phyloP scores from a whole-genome alignment of 2,329 filamentous ascomycete genomes.

The Botrytis paeoniae region DNA sequence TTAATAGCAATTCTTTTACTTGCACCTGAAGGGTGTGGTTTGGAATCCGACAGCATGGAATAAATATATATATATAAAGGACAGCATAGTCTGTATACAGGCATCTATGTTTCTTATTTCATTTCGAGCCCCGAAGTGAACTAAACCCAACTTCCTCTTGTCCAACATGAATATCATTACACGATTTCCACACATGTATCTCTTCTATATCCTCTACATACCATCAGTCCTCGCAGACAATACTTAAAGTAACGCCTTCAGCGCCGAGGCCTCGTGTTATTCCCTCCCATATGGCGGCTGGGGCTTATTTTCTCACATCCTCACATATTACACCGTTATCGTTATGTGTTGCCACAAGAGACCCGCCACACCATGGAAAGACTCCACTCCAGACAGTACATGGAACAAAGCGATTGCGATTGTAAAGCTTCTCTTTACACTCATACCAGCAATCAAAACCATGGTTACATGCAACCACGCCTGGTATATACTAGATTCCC shows the following conservation, averaged over 20 bases:
- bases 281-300: not conserved
- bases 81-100: not conserved
- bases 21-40: not conserved
- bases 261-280: not conserved
- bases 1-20: no score
- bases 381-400: not conserved
- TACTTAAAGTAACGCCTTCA: not conserved
- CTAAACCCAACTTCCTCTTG: not conserved
- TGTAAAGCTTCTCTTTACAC: not conserved
- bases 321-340: not conserved
- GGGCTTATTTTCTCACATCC: not conserved
- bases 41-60: not conserved
- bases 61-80: no score
- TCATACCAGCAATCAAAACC: not conserved
- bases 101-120: not conserved
- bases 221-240: not conserved
- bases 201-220: not conserved
- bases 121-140: not conserved
- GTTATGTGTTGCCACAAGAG: not conserved
- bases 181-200: not conserved
- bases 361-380: not conserved
- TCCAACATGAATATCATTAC: not conserved
- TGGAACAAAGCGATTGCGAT: not conserved
- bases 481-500: not conserved
- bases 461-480: not conserved